phyloP scores from a whole-genome alignment of 257 asterid species.

The Plantago elongata region DNA sequence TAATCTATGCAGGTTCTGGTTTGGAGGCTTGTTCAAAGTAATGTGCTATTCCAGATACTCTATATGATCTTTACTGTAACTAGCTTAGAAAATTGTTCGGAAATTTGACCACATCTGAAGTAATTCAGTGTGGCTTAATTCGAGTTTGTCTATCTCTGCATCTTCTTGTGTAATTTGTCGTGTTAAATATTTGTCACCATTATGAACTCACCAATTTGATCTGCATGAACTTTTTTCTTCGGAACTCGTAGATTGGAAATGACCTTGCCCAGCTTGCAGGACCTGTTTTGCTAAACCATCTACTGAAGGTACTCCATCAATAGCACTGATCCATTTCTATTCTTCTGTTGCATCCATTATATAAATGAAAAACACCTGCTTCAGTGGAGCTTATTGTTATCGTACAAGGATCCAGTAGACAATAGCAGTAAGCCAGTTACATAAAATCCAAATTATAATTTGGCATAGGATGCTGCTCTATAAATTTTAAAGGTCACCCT shows the following conservation, averaged over 20 bases:
- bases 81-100: background rate
- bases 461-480: background rate
- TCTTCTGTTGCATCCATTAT: slow-evolving; percentile 1
- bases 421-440: background rate
- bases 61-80: slow-evolving; percentile 2
- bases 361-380: slow-evolving; percentile 8
- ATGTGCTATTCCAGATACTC: slow-evolving; percentile 23
- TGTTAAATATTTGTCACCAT: background rate
- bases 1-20: slow-evolving; percentile 70
- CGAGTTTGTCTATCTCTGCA: background rate
- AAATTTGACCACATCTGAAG: background rate
- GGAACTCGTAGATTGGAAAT: slow-evolving; percentile 56
- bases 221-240: background rate
- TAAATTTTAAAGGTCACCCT: slow-evolving; percentile 1
- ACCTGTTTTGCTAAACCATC: slow-evolving; percentile 69
- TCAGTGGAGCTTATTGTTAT: background rate
- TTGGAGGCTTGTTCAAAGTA: slow-evolving; percentile 87
- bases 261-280: slow-evolving; percentile 91
- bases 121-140: background rate
- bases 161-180: background rate
- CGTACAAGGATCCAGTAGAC: too few species aligned
- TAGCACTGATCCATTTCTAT: slow-evolving; percentile 6
- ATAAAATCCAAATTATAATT: background rate
- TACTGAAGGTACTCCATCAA: slow-evolving; percentile 51
- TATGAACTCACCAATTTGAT: background rate